Percentiles rank a stretch among this genome's conserved stretches.
These are phyloP conservation scores for Lyophyllum atratum DNA, from an alignment of 768 basidiomycete genomes.

Conservation along the genomic window DNA sequence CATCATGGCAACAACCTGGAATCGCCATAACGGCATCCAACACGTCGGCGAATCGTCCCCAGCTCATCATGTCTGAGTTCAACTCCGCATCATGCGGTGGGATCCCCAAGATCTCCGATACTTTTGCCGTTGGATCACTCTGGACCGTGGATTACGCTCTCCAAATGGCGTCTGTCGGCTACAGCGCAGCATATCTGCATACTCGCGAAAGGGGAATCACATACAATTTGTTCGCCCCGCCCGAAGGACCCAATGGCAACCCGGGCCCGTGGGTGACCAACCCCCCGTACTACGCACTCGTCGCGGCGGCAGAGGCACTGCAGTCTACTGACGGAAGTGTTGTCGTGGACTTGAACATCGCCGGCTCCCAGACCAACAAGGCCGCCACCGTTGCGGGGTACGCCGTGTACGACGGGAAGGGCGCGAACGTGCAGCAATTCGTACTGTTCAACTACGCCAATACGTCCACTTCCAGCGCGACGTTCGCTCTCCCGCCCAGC, in stretches of 20 bases:
- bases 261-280: conserved; percentile 48
- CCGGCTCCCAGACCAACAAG: conserved; percentile 34
- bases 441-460: conserved; percentile 55
- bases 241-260: conserved; percentile 33
- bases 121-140: conserved; percentile 48
- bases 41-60: conserved; percentile 29
- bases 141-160: conserved; percentile 48
- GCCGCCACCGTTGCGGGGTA: conserved; percentile 52
- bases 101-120: conserved; percentile 48
- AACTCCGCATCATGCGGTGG: conserved; percentile 58
- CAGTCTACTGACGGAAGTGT: conserved; percentile 39
- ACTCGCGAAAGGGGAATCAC: conserved; percentile 54
- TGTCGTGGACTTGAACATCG: conserved; percentile 47
- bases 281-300: conserved; percentile 51
- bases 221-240: conserved; percentile 53
- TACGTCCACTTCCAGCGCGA: conserved; percentile 34
- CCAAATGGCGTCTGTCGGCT: conserved; percentile 51
- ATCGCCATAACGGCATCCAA: conserved; percentile 34
- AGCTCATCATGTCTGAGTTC: conserved; percentile 55
- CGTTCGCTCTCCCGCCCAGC: conserved; percentile 40
- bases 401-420: conserved; percentile 56
- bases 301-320: conserved; percentile 47
- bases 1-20: conserved; percentile 49
- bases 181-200: conserved; percentile 51
- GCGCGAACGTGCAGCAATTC: conserved; percentile 40